These are phyloP conservation scores for Sporothrix pallida DNA, from an alignment of 2,329 filamentous ascomycete genomes.

Conservation along the genomic window DNA sequence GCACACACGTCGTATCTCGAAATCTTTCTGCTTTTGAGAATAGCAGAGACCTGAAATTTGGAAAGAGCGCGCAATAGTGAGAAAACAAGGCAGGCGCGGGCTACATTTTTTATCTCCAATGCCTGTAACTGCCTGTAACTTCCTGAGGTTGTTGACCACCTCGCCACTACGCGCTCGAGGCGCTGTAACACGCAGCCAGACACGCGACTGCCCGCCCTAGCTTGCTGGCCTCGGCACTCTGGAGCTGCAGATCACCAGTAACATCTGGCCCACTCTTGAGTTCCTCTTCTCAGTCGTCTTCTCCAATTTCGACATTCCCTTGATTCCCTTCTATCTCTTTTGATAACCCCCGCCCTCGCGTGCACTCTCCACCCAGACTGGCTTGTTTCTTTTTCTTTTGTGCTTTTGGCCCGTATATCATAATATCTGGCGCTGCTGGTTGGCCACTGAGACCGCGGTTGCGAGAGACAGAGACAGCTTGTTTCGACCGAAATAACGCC, in stretches of 20 bases:
- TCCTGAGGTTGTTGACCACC: neutral
- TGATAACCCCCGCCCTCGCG: neutral
- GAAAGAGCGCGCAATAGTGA: neutral
- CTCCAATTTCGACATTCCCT: neutral
- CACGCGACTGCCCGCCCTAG: slow-evolving; percentile 7
- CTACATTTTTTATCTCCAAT: slow-evolving; percentile 11
- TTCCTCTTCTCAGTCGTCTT: neutral
- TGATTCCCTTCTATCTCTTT: neutral
- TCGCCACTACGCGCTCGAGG: neutral
- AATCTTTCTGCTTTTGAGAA: neutral
- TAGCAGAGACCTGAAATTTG: neutral
- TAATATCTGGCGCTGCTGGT: neutral
- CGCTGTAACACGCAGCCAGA: neutral
- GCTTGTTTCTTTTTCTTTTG: slow-evolving; percentile 19
- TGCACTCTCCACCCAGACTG: slow-evolving; percentile 17
- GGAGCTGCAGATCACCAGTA: neutral
- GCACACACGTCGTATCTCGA: neutral
- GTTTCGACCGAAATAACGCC: slow-evolving; percentile 1
- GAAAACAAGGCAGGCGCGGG: neutral
- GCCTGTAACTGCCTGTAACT: neutral
- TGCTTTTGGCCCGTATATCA: slow-evolving; percentile 8
- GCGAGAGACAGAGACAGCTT: neutral
- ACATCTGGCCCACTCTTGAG: neutral
- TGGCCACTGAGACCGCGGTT: neutral
- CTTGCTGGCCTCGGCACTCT: slow-evolving; percentile 7